phyloP scores from a whole-genome alignment of 2,329 filamentous ascomycete species.

The Onygenales sp. region DNA sequence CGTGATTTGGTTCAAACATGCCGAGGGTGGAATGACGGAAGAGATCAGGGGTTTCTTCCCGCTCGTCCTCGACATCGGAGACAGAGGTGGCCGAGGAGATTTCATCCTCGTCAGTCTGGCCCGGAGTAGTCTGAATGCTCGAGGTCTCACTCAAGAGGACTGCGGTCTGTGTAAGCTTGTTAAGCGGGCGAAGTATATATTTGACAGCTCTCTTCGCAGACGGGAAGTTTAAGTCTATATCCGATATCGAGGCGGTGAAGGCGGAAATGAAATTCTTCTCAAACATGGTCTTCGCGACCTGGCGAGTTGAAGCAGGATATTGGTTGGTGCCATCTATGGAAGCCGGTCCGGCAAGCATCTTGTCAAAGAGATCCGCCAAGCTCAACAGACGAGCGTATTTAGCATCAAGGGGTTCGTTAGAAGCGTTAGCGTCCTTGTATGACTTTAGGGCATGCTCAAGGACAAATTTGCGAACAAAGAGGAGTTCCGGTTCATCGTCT shows the following conservation, averaged over 20 bases:
- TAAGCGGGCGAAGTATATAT: conserved; percentile 84
- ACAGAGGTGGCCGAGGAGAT: conserved; percentile 80
- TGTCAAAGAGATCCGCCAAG: conserved; percentile 83
- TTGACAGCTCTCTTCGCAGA: conserved; percentile 91
- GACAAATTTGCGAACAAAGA: conserved; percentile 91
- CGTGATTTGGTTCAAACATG: conserved; percentile 78
- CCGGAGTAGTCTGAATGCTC: conserved; percentile 57
- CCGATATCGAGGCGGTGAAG: conserved; percentile 82
- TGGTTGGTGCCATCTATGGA: conserved; percentile 45
- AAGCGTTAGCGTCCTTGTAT: conserved; percentile 76
- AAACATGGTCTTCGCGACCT: conserved; percentile 91
- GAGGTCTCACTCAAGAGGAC: conserved; percentile 75
- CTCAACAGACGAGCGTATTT: conserved; percentile 84
- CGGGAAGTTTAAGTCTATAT: conserved; percentile 91
- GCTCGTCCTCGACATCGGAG: conserved; percentile 75
- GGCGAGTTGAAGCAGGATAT: conserved; percentile 56
- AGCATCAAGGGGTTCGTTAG: conserved; percentile 68
- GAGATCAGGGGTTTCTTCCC: conserved; percentile 91
- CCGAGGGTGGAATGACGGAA: conserved; percentile 94
- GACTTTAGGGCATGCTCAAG: conserved; percentile 86
- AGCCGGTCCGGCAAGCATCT: conserved; percentile 77
- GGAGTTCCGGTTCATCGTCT: conserved; percentile 43
- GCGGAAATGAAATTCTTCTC: conserved; percentile 92
- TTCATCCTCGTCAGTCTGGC: conserved; percentile 72
- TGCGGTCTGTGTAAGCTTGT: conserved; percentile 77